Base-by-base conservation (phyloP, 2,329 filamentous ascomycete species). In the Botrytis aclada region DNA sequence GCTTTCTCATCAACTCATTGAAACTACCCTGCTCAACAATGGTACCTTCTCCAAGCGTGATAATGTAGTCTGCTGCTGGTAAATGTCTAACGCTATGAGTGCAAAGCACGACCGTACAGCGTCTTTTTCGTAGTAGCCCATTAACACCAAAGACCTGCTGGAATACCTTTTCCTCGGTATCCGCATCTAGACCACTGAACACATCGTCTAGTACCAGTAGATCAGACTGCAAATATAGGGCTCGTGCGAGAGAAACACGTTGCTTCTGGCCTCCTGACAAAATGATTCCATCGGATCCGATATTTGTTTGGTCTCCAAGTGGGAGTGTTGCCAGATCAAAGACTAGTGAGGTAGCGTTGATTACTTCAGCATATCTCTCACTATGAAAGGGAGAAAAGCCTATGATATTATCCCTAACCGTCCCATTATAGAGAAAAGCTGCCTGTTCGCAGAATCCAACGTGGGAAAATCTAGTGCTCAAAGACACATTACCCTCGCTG, bases 381-480 rank as follows among this genome's bases (percentile, higher is more conserved):
- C 74, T 73, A 41, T 82, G 77, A 45, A 74, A 76, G 29, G 56
- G 47, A 0, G 75, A 76, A n/a, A 72, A n/a, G 4, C 70, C 73
- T 43, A 65, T 47, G 37, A 74, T 72, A 20, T 39, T 62, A 29
- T 72, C 41, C 22, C 37, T 47, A 5, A 86, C 77, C 0, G 81
- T 82, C 2, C 75, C 79, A 71, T 86, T 86, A 4, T 79, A 79
- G 3, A 85, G 79, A 83, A 84, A 86, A 0, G 84, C 81, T 0
- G 78, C 79, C 72, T 86, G 85, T 61, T 82, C 81, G 72, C 84
- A 85, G 73, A 84, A 85, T 0, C 82, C 83, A 9, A 83, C 72
- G 12, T 73, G 58, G 7, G 39, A 43, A 56, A 29, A 56, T 9
- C 51, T 29, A 2, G 72, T 73, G 3, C 41, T 61, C 34, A 73